phyloP scores from a whole-genome alignment of 306 rosid species.

The Sesbania bispinosa region DNA sequence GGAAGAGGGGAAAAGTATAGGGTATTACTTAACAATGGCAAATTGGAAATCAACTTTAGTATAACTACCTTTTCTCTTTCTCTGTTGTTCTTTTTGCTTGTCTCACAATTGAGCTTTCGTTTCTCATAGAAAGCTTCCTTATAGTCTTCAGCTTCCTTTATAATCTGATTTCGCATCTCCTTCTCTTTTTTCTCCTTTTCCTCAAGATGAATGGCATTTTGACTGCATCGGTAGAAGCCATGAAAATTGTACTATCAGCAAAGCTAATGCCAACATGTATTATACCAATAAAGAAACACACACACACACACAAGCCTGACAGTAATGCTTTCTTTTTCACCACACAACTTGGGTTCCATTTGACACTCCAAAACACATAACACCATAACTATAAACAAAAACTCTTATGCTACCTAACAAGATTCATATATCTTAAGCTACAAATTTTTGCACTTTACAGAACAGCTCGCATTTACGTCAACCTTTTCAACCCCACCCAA shows the following conservation, averaged over 20 bases:
- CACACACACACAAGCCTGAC: neutral
- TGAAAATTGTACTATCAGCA: neutral
- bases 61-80: conserved; percentile 82
- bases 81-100: conserved; percentile 49
- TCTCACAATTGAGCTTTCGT: conserved; percentile 44
- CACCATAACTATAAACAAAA: too few species aligned
- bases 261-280: neutral
- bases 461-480: neutral
- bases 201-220: conserved; percentile 71
- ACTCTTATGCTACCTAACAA: too few species aligned
- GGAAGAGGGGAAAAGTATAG: neutral
- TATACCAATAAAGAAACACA: neutral
- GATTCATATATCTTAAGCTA: too few species aligned
- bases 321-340: neutral
- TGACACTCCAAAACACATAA: neutral
- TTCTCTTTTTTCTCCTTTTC: conserved; percentile 78
- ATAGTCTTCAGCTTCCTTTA: conserved; percentile 85
- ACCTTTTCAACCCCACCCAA: neutral
- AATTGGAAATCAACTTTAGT: neutral
- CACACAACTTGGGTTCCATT: neutral
- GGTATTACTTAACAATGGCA: neutral
- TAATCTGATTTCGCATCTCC: conserved; percentile 84
- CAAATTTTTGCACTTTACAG: neutral
- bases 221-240: conserved; percentile 40
- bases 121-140: conserved; percentile 73